These are phyloP conservation scores for Mayamaea pseudoterrestris DNA, from an alignment of 108 stramenopile genomes.

Conservation along the genomic window DNA sequence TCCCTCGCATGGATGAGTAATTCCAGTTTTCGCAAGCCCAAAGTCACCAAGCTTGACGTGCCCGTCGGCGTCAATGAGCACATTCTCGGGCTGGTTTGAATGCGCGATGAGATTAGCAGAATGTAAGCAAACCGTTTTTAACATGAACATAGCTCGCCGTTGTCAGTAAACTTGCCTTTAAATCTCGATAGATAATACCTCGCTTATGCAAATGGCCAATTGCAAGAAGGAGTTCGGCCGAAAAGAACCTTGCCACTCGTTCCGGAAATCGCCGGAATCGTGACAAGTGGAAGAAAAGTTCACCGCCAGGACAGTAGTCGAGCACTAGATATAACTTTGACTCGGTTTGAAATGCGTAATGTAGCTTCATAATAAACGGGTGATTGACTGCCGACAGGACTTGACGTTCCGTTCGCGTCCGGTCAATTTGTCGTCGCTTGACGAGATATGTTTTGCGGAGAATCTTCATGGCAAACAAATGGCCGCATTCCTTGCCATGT, in stretches of 20 bases:
- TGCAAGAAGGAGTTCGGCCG: slow-evolving; percentile 84
- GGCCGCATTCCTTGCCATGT: slow-evolving; percentile 50
- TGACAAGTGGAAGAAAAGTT: slow-evolving; percentile 94
- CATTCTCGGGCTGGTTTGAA: slow-evolving; percentile 63
- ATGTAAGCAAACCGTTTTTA: not conserved
- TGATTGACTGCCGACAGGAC: slow-evolving; percentile 82
- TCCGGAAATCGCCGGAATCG: slow-evolving; percentile 87
- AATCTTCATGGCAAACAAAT: slow-evolving; percentile 97
- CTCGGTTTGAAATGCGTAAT: slow-evolving; percentile 81
- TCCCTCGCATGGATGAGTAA: slow-evolving; percentile 73
- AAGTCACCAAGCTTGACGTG: slow-evolving; percentile 89
- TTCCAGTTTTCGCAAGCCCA: slow-evolving; percentile 79
- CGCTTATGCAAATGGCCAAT: slow-evolving; percentile 79
- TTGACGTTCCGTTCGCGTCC: slow-evolving; percentile 92
- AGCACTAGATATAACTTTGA: slow-evolving; percentile 90
- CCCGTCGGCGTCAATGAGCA: slow-evolving; percentile 80
- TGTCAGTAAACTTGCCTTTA: slow-evolving; percentile 28
- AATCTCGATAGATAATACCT: slow-evolving; percentile 81
- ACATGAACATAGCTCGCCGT: not conserved
- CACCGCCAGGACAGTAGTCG: slow-evolving; percentile 96
- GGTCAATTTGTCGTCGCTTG: slow-evolving; percentile 88
- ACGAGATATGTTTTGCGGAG: slow-evolving; percentile 89
- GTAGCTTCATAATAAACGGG: slow-evolving; percentile 84
- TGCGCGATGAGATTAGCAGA: too few relatives aligned
- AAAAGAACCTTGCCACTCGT: slow-evolving; percentile 84